Percentiles rank a stretch among this genome's conserved stretches.
These are phyloP conservation scores for Wickerhamomyces chambardii DNA, from an alignment of 805 yeast species.

Conservation along the genomic window DNA sequence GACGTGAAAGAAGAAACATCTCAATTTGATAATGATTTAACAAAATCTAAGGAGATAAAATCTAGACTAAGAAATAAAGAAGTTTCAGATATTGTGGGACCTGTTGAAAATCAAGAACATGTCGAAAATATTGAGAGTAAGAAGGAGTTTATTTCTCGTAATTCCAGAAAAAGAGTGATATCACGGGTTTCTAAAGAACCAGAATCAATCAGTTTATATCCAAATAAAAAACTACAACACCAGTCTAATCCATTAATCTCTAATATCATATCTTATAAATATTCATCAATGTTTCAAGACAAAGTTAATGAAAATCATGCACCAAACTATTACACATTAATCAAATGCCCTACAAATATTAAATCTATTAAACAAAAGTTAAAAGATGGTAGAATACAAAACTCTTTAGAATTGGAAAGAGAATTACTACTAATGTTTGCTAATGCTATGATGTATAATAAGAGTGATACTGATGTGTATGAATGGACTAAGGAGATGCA, in stretches of 20 bases:
- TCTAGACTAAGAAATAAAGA: no score
- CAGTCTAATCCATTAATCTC: constrained; percentile 53
- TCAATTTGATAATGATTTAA: no score
- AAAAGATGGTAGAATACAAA: constrained; percentile 46
- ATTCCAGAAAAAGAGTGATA: no score
- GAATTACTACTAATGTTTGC: constrained; percentile 74
- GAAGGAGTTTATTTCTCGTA: no score
- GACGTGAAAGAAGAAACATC: no score
- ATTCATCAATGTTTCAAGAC: constrained; percentile 63
- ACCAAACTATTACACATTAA: constrained; percentile 54
- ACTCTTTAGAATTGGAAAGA: constrained; percentile 45
- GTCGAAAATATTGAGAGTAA: no score
- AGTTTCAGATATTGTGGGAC: no score
- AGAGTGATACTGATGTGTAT: constrained; percentile 51
- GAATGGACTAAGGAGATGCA: constrained; percentile 63
- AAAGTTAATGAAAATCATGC: constrained; percentile 66
- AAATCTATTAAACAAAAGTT: constrained; percentile 51
- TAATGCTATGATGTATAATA: constrained; percentile 78
- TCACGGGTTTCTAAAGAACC: no score
- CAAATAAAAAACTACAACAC: constrained; percentile 48
- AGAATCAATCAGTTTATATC: no score
- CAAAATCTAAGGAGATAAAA: no score
- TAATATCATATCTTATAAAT: constrained; percentile 60
- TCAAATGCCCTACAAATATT: constrained; percentile 59
- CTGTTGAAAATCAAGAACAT: no score